Percentiles rank a stretch among this genome's conserved stretches.
Conservation (phyloP, 2,329 filamentous ascomycete species). For the Fusarium sp. region DNA sequence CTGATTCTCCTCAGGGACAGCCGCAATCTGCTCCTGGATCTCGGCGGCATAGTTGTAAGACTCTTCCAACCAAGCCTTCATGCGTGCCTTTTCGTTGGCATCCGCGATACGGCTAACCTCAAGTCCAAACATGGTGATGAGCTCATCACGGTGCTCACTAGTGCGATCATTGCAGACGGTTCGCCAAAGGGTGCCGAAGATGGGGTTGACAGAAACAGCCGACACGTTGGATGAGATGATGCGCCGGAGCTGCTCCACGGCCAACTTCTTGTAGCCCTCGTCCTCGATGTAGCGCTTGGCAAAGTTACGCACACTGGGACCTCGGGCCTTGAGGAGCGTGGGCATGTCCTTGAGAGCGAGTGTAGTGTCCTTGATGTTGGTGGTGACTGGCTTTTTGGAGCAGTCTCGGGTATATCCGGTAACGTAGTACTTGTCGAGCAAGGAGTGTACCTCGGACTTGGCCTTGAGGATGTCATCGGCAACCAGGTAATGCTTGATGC, state of each 20-base stretch:
- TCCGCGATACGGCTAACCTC: conserved; percentile 53
- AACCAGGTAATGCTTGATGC: conserved; percentile 24
- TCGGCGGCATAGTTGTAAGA: conserved; percentile 63
- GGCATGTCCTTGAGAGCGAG: conserved; percentile 41
- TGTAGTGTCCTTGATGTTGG: conserved; percentile 15
- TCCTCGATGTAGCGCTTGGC: conserved; percentile 56
- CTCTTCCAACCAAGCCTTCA: conserved; percentile 63
- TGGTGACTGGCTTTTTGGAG: not conserved
- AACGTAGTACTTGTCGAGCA: conserved; percentile 6
- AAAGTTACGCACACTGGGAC: conserved; percentile 48
- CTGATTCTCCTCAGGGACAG: conserved; percentile 51
- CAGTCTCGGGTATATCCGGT: not conserved
- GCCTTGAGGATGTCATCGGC: conserved; percentile 23
- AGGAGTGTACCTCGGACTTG: not conserved
- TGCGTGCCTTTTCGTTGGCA: conserved; percentile 48
- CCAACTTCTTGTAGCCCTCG: conserved; percentile 52
- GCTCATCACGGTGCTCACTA: conserved; percentile 54
- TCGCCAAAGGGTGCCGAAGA: conserved; percentile 64
- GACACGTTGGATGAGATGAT: conserved; percentile 59
- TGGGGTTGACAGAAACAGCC: conserved; percentile 60
- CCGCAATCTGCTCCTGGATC: conserved; percentile 52
- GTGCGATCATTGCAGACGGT: conserved; percentile 60
- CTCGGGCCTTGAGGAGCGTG: conserved; percentile 37
- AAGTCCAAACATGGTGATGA: conserved; percentile 57
- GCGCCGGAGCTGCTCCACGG: conserved; percentile 52